Evolutionary conservation across 169 alveolate species (phyloP).

Genomic region (Babesia caballi): DNA sequence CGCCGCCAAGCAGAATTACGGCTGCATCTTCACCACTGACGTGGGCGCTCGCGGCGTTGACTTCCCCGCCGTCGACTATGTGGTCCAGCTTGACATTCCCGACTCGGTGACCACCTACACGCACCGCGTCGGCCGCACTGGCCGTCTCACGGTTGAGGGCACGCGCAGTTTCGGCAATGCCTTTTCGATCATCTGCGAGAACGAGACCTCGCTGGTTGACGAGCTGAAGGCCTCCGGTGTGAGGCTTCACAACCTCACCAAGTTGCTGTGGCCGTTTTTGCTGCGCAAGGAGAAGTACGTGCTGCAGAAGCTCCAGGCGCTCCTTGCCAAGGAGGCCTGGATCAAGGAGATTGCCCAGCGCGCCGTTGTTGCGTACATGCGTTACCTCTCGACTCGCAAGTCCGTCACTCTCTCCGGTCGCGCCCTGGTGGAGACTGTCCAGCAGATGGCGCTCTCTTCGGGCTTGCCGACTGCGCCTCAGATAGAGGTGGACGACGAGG

Average conservation of each 20-base stretch:
- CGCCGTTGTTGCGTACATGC: conserved; percentile 51
- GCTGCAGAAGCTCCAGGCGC: conserved; percentile 44
- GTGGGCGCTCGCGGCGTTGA: conserved; percentile 96
- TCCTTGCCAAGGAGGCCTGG: conserved; percentile 62
- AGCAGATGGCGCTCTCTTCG: conserved; percentile 46
- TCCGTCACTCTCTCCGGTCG: conserved; percentile 18
- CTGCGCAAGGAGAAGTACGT: conserved; percentile 38
- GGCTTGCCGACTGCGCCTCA: conserved; percentile 64
- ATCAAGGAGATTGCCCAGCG: conserved; percentile 66
- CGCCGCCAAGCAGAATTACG: conserved; percentile 62
- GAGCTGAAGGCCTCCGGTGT: conserved; percentile 39
- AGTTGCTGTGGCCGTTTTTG: conserved; percentile 39
- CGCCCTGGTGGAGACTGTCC: conserved; percentile 28
- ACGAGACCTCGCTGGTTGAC: conserved; percentile 54
- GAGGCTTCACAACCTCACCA: conserved; percentile 44
- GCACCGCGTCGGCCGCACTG: conserved; percentile 98
- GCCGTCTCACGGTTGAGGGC: conserved; percentile 89
- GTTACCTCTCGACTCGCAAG: conserved; percentile 49
- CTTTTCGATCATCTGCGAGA: conserved; percentile 65
- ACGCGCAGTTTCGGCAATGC: conserved; percentile 78
- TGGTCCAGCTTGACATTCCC: conserved; percentile 94
- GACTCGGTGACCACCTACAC: conserved; percentile 91
- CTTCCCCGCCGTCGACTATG: conserved; percentile 95
- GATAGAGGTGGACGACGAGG: conserved; percentile 32
- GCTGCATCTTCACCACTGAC: conserved; percentile 87